phyloP scores from a whole-genome alignment of 192 early-diverging fungal species.

The Lobosporangium transversale region DNA sequence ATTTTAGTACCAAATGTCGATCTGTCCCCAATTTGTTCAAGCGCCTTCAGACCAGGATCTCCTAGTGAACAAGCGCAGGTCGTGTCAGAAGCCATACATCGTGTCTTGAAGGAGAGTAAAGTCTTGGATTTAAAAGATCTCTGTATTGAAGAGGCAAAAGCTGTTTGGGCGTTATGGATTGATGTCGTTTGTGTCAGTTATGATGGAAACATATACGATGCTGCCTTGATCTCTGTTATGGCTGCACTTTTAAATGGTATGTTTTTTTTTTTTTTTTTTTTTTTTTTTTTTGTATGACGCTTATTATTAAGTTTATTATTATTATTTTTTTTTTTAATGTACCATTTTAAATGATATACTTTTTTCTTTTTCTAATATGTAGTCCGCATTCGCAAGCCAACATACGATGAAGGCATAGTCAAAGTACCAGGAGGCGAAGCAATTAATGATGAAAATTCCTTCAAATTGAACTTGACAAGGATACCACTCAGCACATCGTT shows the following conservation, averaged over 20 bases:
- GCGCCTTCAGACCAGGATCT: constrained; percentile 85
- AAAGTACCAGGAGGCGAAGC: constrained; percentile 66
- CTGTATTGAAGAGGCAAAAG: constrained; percentile 82
- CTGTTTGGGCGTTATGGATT: constrained; percentile 87
- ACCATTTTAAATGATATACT: too few relatives aligned
- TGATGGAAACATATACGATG: constrained; percentile 92
- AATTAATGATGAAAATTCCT: constrained; percentile 36
- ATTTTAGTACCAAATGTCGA: constrained; percentile 87
- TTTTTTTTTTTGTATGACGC: too few relatives aligned
- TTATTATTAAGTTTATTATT: not conserved
- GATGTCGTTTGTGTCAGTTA: constrained; percentile 93
- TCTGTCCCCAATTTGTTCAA: constrained; percentile 88
- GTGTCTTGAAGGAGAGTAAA: constrained; percentile 68
- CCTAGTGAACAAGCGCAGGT: constrained; percentile 87
- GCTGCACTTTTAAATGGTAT: constrained; percentile 81
- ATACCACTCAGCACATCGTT: constrained; percentile 69
- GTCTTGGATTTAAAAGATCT: constrained; percentile 75
- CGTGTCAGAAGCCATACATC: constrained; percentile 78
- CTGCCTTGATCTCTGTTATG: constrained; percentile 78
- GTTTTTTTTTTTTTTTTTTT: not conserved
- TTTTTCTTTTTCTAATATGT: not conserved
- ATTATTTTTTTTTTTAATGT: constrained; percentile 5
- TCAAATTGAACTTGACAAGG: constrained; percentile 60
- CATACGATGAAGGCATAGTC: constrained; percentile 71
- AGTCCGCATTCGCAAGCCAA: constrained; percentile 79